Conservation (phyloP, 148 eudicot species). For the Rhododendron molle region DNA sequence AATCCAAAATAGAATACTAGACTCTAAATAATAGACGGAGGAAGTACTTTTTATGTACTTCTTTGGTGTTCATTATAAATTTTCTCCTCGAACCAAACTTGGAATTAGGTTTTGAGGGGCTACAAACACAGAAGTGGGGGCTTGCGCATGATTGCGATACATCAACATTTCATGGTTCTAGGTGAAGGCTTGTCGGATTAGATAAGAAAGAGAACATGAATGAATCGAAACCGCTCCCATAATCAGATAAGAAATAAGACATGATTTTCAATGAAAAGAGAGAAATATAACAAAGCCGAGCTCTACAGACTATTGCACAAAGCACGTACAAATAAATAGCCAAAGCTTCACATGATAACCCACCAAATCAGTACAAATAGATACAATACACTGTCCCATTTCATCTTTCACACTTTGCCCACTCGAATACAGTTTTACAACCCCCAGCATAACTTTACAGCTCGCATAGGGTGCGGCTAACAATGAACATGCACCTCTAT, state of each 20-base stretch:
- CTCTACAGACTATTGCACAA: constrained; percentile 5
- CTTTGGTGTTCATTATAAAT: background rate
- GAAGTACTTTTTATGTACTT: background rate
- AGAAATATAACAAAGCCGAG: background rate
- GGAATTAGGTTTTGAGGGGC: background rate
- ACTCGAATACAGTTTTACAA: constrained; percentile 50
- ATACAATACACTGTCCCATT: constrained; percentile 30
- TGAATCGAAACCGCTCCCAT: background rate
- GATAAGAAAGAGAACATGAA: background rate
- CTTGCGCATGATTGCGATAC: background rate
- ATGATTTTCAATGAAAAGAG: background rate
- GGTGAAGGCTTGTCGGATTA: background rate
- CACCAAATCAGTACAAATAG: constrained; percentile 39
- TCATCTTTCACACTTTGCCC: constrained; percentile 35
- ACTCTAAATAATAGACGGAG: too few species aligned
- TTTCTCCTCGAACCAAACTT: background rate
- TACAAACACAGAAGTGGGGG: background rate
- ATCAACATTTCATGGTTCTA: background rate
- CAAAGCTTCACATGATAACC: constrained; percentile 10
- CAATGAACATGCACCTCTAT: constrained; percentile 24
- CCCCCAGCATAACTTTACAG: constrained; percentile 30
- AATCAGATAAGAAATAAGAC: background rate
- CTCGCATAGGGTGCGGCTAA: constrained; percentile 29
- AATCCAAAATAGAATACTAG: too few species aligned
- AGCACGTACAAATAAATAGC: background rate